Evolutionary conservation across 495 filamentous ascomycete species (phyloP), one percentile per base, ranked within the genome.

Genomic region (Filosporella fistucella): DNA sequence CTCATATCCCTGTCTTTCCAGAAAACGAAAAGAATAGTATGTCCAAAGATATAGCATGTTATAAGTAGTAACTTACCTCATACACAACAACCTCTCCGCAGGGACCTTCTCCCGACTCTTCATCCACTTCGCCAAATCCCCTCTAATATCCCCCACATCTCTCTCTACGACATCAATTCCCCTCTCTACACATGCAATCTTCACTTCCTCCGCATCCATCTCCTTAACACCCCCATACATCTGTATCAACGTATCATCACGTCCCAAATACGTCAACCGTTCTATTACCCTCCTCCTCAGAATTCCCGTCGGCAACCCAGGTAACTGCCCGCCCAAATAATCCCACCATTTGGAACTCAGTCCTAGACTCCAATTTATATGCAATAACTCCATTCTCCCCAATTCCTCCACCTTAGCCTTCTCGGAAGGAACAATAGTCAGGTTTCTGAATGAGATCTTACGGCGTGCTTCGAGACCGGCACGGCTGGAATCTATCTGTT

Each of bases 401-500:
- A 63, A 30, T 32, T 41, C 14, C 32, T 55, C 50, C 11, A 52
- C 37, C 3, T 38, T 37, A 17, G 42, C 42, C 11, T 41, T 16
- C 11, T n/a, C 37, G 11, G 54, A 48, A 18, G 49, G 52, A 8
- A n/a, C 24, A 1, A 24, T 16, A 1, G 47, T 54, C 13, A 61
- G 26, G n/a, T 61, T 58, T 37, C 62, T 49, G 51, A 77, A 76
- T 8, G 68, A 68, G 0, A 55, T 52, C 6, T 33, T 44, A 14
- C 80, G 60, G n/a, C 75, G 57, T 36, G 66, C 63, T 46, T 84
- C 74, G 4, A 64, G 60, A 40, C 68, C 63, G 29, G 58, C 49
- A 22, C 79, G 65, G 29, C 86, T 72, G n/a, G 72, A 70, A 12
- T 68, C 66, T 0, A 85, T 57, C 64, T 96, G 91, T 30, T 57